Evolutionary conservation across 805 yeast genomes (phyloP).

Genomic region (Yarrowia sp.): DNA sequence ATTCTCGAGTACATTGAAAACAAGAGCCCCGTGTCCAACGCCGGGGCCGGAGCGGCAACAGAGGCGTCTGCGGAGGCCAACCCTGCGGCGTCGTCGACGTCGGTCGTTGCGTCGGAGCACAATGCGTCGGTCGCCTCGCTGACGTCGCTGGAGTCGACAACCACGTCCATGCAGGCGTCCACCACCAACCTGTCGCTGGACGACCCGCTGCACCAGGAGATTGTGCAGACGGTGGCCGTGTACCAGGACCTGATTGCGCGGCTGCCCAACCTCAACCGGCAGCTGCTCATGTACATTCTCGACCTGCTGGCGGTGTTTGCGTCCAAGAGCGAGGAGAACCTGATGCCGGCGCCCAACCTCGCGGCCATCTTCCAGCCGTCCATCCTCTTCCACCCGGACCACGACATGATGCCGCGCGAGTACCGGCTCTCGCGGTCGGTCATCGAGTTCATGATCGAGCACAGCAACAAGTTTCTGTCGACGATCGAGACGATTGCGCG

Average conservation of each 20-base stretch:
- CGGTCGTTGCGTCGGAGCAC: neutral
- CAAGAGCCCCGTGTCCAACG: conserved; percentile 45
- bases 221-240: conserved; percentile 55
- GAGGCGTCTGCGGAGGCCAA: neutral
- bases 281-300: conserved; percentile 77
- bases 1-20: conserved; percentile 64
- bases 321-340: conserved; percentile 67
- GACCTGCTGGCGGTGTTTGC: conserved; percentile 86
- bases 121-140: conserved; percentile 13
- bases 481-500: conserved; percentile 39
- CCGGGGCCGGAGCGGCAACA: neutral
- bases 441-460: conserved; percentile 83
- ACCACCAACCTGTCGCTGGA: conserved; percentile 25
- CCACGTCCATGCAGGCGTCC: conserved; percentile 12
- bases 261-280: conserved; percentile 76
- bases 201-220: conserved; percentile 30
- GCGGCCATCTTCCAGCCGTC: conserved; percentile 98
- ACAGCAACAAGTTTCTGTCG: conserved; percentile 75
- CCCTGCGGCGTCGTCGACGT: conserved; percentile 13
- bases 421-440: conserved; percentile 83
- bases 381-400: conserved; percentile 86
- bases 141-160: conserved; percentile 18
- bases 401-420: conserved; percentile 89
- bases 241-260: conserved; percentile 66
- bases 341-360: conserved; percentile 89